These are phyloP conservation scores for Sanghuangporus baumii DNA, from an alignment of 1,284 basidiomycete genomes.

Conservation along the genomic window DNA sequence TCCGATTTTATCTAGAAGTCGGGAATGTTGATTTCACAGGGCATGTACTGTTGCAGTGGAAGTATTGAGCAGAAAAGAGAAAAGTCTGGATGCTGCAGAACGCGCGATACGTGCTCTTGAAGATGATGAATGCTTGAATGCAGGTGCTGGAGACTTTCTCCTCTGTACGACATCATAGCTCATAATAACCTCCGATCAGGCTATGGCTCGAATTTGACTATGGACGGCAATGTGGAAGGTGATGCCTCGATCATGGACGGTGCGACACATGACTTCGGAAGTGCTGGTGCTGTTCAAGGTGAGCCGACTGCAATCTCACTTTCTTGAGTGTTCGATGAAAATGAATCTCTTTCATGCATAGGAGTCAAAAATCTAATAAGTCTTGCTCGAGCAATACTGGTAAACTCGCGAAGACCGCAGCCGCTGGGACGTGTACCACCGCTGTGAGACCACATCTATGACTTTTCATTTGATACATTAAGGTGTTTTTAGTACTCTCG, in stretches of 20 bases:
- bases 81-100: slow-evolving; percentile 41
- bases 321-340: not conserved
- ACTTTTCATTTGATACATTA: not conserved
- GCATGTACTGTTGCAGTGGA: not conserved
- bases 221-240: slow-evolving; percentile 66
- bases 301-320: not conserved
- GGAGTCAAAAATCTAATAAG: slow-evolving; percentile 65
- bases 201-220: slow-evolving; percentile 68
- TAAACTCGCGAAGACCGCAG: slow-evolving; percentile 43
- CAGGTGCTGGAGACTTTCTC: slow-evolving; percentile 36
- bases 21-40: not conserved
- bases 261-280: slow-evolving; percentile 48
- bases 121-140: slow-evolving; percentile 57
- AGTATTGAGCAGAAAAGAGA: slow-evolving; percentile 10
- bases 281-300: slow-evolving; percentile 66
- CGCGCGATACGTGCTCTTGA: slow-evolving; percentile 52
- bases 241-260: slow-evolving; percentile 72
- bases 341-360: slow-evolving; percentile 21
- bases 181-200: slow-evolving; percentile 33
- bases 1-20: not conserved
- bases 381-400: slow-evolving; percentile 49
- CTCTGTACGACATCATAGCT: too few species aligned
- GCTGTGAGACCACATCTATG: slow-evolving; percentile 36
- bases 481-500: slow-evolving; percentile 35
- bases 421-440: slow-evolving; percentile 61